Percentiles rank a stretch among this genome's conserved stretches.
Evolutionary conservation across 805 yeast species (phyloP).

Genomic region (Blastobotrys attinorum): DNA sequence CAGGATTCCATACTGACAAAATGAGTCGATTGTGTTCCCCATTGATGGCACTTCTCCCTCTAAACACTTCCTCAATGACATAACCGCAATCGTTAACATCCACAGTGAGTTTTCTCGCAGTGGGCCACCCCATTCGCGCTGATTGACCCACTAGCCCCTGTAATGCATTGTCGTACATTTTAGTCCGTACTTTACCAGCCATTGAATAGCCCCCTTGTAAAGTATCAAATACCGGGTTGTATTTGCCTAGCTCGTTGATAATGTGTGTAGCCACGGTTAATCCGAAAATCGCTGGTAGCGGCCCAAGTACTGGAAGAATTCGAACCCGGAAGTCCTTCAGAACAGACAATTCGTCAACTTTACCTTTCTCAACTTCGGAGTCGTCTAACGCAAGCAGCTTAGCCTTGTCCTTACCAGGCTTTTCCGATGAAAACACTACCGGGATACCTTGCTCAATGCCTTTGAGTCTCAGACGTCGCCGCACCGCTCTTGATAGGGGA

Average conservation of each 20-base stretch:
- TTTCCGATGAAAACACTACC: conserved; percentile 87
- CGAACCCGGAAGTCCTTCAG: conserved; percentile 86
- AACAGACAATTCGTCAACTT: conserved; percentile 81
- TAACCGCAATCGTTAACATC: conserved; percentile 69
- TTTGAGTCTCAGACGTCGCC: conserved; percentile 71
- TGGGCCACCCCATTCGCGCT: conserved; percentile 56
- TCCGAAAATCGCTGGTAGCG: conserved; percentile 97
- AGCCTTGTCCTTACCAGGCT: conserved; percentile 94
- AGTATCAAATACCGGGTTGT: conserved; percentile 34
- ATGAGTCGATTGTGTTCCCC: conserved; percentile 74
- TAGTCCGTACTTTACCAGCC: conserved; percentile 82
- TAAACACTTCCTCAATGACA: conserved; percentile 81
- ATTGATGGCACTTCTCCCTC: conserved; percentile 86
- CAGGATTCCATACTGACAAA: conserved; percentile 78
- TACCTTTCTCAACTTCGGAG: conserved; percentile 69
- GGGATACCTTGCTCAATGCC: conserved; percentile 76
- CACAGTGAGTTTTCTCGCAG: conserved; percentile 64
- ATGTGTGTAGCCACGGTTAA: conserved; percentile 80
- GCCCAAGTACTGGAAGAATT: conserved; percentile 90
- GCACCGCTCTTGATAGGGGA: conserved; percentile 78
- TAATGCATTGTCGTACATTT: conserved; percentile 73
- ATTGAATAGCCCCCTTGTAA: conserved; percentile 59
- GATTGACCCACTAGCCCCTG: conserved; percentile 85
- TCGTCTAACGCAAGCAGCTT: conserved; percentile 77
- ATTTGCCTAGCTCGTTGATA: conserved; percentile 72